phyloP scores from a whole-genome alignment of 495 filamentous ascomycete genomes.

The Trichoderma asperelloides region DNA sequence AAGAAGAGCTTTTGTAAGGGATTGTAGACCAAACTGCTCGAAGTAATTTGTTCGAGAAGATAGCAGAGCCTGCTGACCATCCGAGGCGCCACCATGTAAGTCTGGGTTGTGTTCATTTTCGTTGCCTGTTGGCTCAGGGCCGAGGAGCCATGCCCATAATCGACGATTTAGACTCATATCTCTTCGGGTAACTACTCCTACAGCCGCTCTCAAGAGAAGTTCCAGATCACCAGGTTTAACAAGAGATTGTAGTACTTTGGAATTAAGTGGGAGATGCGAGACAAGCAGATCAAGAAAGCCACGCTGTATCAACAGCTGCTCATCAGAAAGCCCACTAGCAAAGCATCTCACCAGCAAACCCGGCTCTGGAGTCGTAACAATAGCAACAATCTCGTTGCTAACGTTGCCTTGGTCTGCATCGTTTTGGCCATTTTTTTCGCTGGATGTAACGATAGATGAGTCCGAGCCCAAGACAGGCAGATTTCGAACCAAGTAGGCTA shows the following conservation, averaged over 20 bases:
- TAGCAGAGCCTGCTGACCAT: slow-evolving; percentile 33
- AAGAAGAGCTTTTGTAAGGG: slow-evolving; percentile 65
- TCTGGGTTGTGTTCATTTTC: slow-evolving; percentile 37
- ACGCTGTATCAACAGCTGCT: slow-evolving; percentile 83
- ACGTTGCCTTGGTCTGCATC: slow-evolving; percentile 19
- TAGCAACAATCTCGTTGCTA: slow-evolving; percentile 48
- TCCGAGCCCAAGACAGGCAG: slow-evolving; percentile 60
- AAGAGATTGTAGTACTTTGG: slow-evolving; percentile 63
- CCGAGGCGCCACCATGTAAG: slow-evolving; percentile 37
- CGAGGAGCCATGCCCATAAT: slow-evolving; percentile 94
- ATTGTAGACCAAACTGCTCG: slow-evolving; percentile 61
- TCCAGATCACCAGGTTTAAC: slow-evolving; percentile 68
- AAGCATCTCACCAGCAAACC: slow-evolving; percentile 86
- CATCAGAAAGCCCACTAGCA: slow-evolving; percentile 78
- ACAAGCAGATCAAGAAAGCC: slow-evolving; percentile 92
- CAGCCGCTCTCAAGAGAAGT: slow-evolving; percentile 70
- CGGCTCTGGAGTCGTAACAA: slow-evolving; percentile 85
- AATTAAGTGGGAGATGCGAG: slow-evolving; percentile 83
- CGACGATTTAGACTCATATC: slow-evolving; percentile 95
- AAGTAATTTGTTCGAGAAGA: slow-evolving; percentile 63
- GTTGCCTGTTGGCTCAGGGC: slow-evolving; percentile 57
- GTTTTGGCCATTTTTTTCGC: slow-evolving; percentile 13
- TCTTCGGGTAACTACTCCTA: slow-evolving; percentile 71
- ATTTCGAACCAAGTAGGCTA: slow-evolving; percentile 73
- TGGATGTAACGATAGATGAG: no score